Conservation (phyloP, 306 rosid species). For the Cicer bijugum region DNA sequence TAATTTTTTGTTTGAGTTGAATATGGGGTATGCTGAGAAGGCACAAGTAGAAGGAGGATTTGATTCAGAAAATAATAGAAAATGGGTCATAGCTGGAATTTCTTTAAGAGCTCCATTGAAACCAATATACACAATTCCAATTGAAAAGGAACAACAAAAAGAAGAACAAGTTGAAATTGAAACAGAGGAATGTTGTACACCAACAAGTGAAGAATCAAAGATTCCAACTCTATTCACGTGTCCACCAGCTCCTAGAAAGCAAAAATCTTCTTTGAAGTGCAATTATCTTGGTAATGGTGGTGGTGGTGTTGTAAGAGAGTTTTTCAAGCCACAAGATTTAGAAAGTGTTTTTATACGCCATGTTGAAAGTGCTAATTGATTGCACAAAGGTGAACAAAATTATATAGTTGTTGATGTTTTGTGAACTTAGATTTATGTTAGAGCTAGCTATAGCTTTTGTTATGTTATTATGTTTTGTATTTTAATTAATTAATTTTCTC, state of each 20-base stretch:
- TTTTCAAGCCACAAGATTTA: slow-evolving; percentile 74
- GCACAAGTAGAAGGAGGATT: slow-evolving; percentile 49
- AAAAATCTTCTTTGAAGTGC: slow-evolving; percentile 60
- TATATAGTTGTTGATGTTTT: background rate
- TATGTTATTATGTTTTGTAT: slow-evolving; percentile 27
- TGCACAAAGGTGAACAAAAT: background rate
- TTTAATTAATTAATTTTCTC: slow-evolving; percentile 31
- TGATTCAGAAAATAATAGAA: slow-evolving; percentile 52
- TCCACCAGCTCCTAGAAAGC: slow-evolving; percentile 83
- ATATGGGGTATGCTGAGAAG: slow-evolving; percentile 69
- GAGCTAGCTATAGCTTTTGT: slow-evolving; percentile 21
- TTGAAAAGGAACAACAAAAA: slow-evolving; percentile 22
- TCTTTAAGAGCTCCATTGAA: slow-evolving; percentile 64
- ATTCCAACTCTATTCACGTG: slow-evolving; percentile 62
- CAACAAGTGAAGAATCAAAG: slow-evolving; percentile 64
- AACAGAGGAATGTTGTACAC: slow-evolving; percentile 58
- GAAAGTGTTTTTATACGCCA: slow-evolving; percentile 72
- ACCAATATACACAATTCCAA: slow-evolving; percentile 55
- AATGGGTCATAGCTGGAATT: slow-evolving; percentile 76
- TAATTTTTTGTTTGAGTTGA: background rate
- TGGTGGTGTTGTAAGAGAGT: slow-evolving; percentile 46
- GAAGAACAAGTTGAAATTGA: slow-evolving; percentile 1
- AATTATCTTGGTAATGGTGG: slow-evolving; percentile 45
- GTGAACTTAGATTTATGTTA: background rate
- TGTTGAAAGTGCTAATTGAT: slow-evolving; percentile 55